Evolutionary conservation across 2,329 filamentous ascomycete genomes (phyloP), one percentile per base, ranked within the genome.

Genomic region (Aotearoamyces nothofagi): DNA sequence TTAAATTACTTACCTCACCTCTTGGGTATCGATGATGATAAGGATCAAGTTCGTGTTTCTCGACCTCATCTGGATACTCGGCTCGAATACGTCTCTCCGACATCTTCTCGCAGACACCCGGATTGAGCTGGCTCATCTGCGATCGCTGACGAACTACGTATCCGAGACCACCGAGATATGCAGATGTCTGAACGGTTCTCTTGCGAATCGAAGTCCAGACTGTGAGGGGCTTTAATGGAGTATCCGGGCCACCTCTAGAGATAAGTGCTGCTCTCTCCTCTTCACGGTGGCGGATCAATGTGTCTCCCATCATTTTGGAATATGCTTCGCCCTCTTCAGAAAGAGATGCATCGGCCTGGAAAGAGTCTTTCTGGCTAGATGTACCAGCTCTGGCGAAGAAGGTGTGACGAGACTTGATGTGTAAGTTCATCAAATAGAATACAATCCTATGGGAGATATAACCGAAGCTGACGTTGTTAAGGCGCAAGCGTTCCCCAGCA

Each of bases 401-500:
- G 5, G 84, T 96, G 37, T 82, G 82, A 32, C 87, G 73, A 27
- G 79, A 79, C 54, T 98, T 96, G 61, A 94, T 94, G 54, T 98
- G 90, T 14, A 96, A 63, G 47, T 98, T 98, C 47, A 93, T 81
- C 26, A 98, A 71, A 53, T 96, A 98, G 56, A 98, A 98, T 31
- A 98, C 87, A 40, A 98, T 98, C 35, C 90, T 75, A 51, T 98
- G 86, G 1, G 86, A 92, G 17, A 98, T 67, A 49, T 98, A 98
- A 43, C 86, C 87, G 53, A 98, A 96, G 47, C 78, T 86, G 50
- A 90, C 81, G 41, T 96, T 94, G 58, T 98, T 98, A 55, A 96
- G 87, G 43, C 87, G 78, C 47, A 98, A 78, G 41, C 83, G 75
- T 47, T 87, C 74, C 24, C 90, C 90, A 5, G 90, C 90, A 43